Percentiles rank a stretch among this genome's conserved stretches.
Evolutionary conservation across 805 yeast genomes (phyloP).

Genomic region (Lipomyces yamadae): DNA sequence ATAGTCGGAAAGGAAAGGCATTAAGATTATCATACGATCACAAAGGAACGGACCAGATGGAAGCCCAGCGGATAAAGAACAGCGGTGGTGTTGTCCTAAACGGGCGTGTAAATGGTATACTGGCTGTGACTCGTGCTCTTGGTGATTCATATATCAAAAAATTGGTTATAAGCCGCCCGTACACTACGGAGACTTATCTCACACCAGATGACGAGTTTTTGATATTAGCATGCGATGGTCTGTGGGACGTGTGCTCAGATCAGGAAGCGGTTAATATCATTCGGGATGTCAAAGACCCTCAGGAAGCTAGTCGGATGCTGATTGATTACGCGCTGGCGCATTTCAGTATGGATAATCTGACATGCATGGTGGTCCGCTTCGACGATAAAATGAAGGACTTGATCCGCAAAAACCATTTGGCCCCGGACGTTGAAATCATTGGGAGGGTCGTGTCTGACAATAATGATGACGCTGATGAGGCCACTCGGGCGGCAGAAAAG

Average conservation of each 20-base stretch:
- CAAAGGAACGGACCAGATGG: conserved; percentile 82
- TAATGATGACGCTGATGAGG: conserved; percentile 8
- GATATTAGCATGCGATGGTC: conserved; percentile 93
- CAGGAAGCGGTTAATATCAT: conserved; percentile 79
- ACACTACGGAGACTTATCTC: conserved; percentile 84
- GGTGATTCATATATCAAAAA: conserved; percentile 95
- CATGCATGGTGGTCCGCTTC: conserved; percentile 78
- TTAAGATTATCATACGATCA: conserved; percentile 88
- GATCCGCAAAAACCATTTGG: conserved; percentile 21
- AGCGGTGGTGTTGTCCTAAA: conserved; percentile 88
- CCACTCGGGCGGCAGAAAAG: conserved; percentile 12
- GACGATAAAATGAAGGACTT: conserved; percentile 25
- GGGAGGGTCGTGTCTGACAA: not conserved
- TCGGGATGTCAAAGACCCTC: conserved; percentile 51
- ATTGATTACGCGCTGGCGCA: conserved; percentile 65
- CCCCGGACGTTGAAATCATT: conserved; percentile 10
- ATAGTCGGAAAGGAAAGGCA: conserved; percentile 66
- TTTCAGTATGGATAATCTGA: conserved; percentile 86
- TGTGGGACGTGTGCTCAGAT: conserved; percentile 94
- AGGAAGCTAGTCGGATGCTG: conserved; percentile 36
- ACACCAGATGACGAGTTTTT: conserved; percentile 70
- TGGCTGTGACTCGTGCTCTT: conserved; percentile 90
- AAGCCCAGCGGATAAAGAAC: conserved; percentile 71
- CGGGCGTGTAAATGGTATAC: conserved; percentile 91
- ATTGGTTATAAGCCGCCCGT: conserved; percentile 86